phyloP scores from a whole-genome alignment of 306 rosid species.

The Cicer judaicum region DNA sequence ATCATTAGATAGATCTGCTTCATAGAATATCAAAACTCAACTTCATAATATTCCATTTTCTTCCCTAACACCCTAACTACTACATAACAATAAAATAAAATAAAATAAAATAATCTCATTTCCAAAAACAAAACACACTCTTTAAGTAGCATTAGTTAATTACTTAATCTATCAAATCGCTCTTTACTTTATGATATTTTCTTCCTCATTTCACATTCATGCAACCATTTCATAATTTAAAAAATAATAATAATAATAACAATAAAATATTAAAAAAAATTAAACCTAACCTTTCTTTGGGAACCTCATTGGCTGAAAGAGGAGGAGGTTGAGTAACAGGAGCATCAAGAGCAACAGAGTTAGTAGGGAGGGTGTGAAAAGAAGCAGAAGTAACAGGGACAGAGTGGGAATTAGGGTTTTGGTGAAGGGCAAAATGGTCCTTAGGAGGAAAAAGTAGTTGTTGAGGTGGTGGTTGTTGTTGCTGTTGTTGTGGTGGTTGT shows the following conservation, averaged over 20 bases:
- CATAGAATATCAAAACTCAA: background rate
- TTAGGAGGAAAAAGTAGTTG: constrained; percentile 14
- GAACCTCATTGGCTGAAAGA: constrained; percentile 46
- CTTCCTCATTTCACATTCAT: background rate
- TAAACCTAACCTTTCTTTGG: constrained; percentile 63
- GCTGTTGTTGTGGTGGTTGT: constrained; percentile 5
- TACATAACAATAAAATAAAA: background rate
- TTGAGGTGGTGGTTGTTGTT: background rate
- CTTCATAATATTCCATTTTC: background rate
- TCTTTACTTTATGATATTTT: background rate
- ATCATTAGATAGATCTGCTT: background rate
- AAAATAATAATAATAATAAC: background rate
- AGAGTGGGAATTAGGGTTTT: constrained; percentile 66
- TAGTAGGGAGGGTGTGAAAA: constrained; percentile 48
- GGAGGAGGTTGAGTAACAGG: constrained; percentile 1
- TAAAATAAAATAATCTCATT: background rate
- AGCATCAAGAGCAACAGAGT: constrained; percentile 22
- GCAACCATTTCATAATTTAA: constrained; percentile 11
- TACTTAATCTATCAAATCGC: background rate
- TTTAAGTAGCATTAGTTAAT: constrained; percentile 8
- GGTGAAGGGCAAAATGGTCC: constrained; percentile 65
- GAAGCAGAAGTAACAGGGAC: constrained; percentile 53
- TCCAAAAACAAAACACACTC: constrained; percentile 2
- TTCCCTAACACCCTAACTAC: background rate
- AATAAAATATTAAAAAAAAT: background rate